Evolutionary conservation across 805 yeast species (phyloP), one percentile per base, ranked within the genome.

Genomic region (Lachancea kluyveri): DNA sequence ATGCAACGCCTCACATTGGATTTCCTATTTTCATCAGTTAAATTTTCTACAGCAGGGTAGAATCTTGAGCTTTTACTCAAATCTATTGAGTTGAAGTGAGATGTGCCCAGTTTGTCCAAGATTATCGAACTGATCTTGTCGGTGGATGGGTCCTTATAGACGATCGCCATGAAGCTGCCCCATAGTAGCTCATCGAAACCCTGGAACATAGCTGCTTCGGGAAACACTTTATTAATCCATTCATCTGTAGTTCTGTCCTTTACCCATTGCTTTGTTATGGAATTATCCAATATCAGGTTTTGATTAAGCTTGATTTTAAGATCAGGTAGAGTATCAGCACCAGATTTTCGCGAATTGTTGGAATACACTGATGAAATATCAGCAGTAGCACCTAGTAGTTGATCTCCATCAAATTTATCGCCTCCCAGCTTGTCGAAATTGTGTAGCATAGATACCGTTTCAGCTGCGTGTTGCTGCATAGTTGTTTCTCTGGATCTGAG

Each of bases 21-120:
- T 4, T 62, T 52, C 40, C 65, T 64, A 45, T 68, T 66, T 8
- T 65, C 55, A 0, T 62, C 62, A 0, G 68, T 51, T 27, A 90
- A 60, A 46, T 85, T 86, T 46, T 77, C 72, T 43, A 88, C 72
- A 1, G 95, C 92, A 1, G 82, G 87, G 60, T 71, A 84, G 52
- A 76, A 90, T 30, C 80, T 67, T 2, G 95, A 84, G 27, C 68
- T 59, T 0, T 64, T 48, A 26, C 68, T 70, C 8, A 83, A 53
- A 3, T 83, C 73, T 46, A 86, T 57, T 13, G 77, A 65, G 18
- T 69, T 66, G 43, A 72, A 73, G 17, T 72, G 66, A 3, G 79
- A 64, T 22, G 74, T 68, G 1, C 96, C 97, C 40, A 75, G 77
- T 35, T 68, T 70, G 17, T 82, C 74, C 16, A 82, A 43, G 14